Evolutionary conservation across 2,329 filamentous ascomycete genomes (phyloP).

Genomic region (Phialocephala subalpina): DNA sequence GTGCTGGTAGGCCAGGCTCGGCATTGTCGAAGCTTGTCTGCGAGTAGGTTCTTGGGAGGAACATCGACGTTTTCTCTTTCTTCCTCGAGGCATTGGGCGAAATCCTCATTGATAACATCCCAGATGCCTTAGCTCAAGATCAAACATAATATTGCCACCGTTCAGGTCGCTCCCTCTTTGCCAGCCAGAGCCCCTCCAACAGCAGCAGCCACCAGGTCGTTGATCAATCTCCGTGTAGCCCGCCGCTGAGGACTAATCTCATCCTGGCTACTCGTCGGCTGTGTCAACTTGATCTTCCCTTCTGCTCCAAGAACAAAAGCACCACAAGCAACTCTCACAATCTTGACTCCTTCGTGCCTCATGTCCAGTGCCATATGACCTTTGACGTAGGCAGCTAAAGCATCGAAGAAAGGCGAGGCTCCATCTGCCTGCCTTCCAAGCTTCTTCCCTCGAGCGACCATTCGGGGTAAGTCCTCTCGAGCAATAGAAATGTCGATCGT

Average conservation of each 20-base stretch:
- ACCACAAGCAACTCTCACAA: slow-evolving; percentile 51
- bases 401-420: slow-evolving; percentile 48
- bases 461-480: slow-evolving; percentile 47
- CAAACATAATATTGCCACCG: neutral
- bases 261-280: slow-evolving; percentile 25
- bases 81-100: too few relatives aligned
- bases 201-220: slow-evolving; percentile 34
- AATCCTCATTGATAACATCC: neutral
- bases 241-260: slow-evolving; percentile 30
- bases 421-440: slow-evolving; percentile 23
- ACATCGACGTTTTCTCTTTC: too few relatives aligned
- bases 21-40: too few relatives aligned
- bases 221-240: slow-evolving; percentile 35
- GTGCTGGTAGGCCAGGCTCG: too few relatives aligned
- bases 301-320: slow-evolving; percentile 50
- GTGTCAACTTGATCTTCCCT: slow-evolving; percentile 50
- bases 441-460: slow-evolving; percentile 37
- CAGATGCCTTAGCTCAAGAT: neutral
- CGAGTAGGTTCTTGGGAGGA: too few relatives aligned
- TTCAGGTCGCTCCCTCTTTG: slow-evolving; percentile 1
- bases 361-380: slow-evolving; percentile 51
- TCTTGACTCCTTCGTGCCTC: slow-evolving; percentile 47
- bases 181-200: slow-evolving; percentile 24
- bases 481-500: slow-evolving; percentile 52
- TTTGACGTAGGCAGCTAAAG: slow-evolving; percentile 48